phyloP scores from a whole-genome alignment of 495 filamentous ascomycete genomes.

The Ramalina intermedia region DNA sequence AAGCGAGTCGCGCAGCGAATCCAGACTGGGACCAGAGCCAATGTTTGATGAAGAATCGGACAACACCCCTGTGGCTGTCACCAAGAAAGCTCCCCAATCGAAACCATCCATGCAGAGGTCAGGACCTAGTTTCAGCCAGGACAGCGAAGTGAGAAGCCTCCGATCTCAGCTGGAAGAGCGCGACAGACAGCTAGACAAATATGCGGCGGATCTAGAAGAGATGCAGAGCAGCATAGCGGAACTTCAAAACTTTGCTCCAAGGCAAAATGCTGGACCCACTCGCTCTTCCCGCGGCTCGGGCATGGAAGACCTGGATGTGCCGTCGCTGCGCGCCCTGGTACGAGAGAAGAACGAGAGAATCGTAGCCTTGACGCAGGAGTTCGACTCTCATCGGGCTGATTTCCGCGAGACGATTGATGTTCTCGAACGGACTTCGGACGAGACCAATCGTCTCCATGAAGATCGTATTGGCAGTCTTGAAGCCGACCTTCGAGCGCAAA shows the following conservation, averaged over 20 bases:
- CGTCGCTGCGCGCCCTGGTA: slow-evolving; percentile 64
- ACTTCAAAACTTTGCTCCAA: slow-evolving; percentile 39
- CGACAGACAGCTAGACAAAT: slow-evolving; percentile 75
- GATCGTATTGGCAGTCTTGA: slow-evolving; percentile 80
- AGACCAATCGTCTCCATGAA: slow-evolving; percentile 97
- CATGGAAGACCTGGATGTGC: slow-evolving; percentile 63
- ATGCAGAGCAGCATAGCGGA: slow-evolving; percentile 71
- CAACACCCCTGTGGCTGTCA: slow-evolving; percentile 38
- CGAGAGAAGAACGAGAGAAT: slow-evolving; percentile 97
- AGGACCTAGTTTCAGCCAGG: slow-evolving; percentile 35
- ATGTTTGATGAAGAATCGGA: slow-evolving; percentile 37
- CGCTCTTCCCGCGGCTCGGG: slow-evolving; percentile 24
- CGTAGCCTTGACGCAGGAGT: slow-evolving; percentile 77
- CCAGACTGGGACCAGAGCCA: slow-evolving; percentile 25
- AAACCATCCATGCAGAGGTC: slow-evolving; percentile 22
- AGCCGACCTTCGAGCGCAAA: slow-evolving; percentile 66
- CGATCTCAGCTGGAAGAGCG: slow-evolving; percentile 63
- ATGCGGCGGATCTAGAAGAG: slow-evolving; percentile 63
- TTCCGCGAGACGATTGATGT: slow-evolving; percentile 96
- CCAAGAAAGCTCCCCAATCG: slow-evolving; percentile 32
- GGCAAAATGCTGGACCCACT: slow-evolving; percentile 23
- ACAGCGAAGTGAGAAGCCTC: slow-evolving; percentile 53
- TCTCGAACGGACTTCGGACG: slow-evolving; percentile 85
- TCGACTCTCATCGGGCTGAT: slow-evolving; percentile 88
- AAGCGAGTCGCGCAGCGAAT: slow-evolving; percentile 21